Base-by-base conservation (phyloP, 2,329 filamentous ascomycete species). In the Anisogramma anomala region DNA sequence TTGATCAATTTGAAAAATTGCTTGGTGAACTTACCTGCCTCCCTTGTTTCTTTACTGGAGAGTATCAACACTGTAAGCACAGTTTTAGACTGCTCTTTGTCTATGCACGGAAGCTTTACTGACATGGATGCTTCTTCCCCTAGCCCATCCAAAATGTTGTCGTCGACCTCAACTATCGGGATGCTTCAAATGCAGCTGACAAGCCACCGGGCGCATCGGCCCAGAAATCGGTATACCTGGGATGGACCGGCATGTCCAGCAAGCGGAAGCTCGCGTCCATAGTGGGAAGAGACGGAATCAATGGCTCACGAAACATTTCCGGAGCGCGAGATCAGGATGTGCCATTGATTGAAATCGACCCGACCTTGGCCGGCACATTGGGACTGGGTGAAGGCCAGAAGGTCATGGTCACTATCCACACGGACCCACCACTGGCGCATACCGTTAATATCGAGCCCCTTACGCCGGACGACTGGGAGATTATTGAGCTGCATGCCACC, bases 241-340 rank as follows among this genome's bases (percentile, higher is more conserved):
- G 91, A 59, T 98, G 91, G 91, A 95, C 91, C 9, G 91, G 91
- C 52, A 93, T 98, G 85, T 83, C 87, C 50, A 95, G 88, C 68
- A 93, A 88, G 70, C 78, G 84, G 55, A 83, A 79, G 58, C 66
- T 83, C 51, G 76, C 79, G 10, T 75, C 84, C 1, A 71, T 88
- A 20, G 77, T 91, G 20, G 72, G 76, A 42, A 77, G 81, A 50
- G 83, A 91, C 55, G 82, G 84, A 1, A 72, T 87, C 51, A 74
- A 66, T 50, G 69, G 73, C 17, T 65, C 65, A 25, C 68, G 77
- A 47, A 69, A 70, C 22, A 69, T 67, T n/a, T 59, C 64, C n/a
- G 65, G 68, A 15, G 61, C 63, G 10, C 72, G 79, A 53, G 84
- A 91, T 47, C 83, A 87, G 56, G 87, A 94, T 48, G 63, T 83